These are phyloP conservation scores for Parmelia sp. DNA, from an alignment of 495 filamentous ascomycete species.

Conservation along the genomic window DNA sequence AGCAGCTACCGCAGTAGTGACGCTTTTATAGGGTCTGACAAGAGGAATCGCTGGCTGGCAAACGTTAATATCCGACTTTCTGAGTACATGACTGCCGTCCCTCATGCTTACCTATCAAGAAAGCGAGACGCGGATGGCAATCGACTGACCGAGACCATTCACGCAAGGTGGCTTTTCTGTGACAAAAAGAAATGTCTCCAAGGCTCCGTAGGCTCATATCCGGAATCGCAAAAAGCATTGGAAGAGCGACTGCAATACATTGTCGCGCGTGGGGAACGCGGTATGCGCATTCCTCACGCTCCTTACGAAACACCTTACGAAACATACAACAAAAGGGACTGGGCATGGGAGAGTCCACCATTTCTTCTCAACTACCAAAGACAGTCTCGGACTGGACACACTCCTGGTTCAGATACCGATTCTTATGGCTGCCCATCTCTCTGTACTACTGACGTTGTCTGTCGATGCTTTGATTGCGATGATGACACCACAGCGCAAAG, in stretches of 20 bases:
- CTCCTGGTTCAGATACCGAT: background rate
- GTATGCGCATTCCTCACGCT: background rate
- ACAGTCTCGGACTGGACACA: too few species aligned
- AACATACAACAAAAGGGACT: too few species aligned
- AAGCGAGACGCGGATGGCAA: conserved; percentile 15
- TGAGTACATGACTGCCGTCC: conserved; percentile 19
- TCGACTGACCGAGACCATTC: background rate
- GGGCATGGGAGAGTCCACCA: conserved; percentile 6
- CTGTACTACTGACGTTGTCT: background rate
- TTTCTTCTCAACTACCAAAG: background rate
- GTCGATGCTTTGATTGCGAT: conserved; percentile 9
- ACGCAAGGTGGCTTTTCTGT: conserved; percentile 6
- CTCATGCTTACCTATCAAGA: background rate
- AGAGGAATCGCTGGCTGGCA: background rate
- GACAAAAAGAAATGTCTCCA: background rate
- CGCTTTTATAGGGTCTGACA: background rate
- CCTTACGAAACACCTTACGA: background rate
- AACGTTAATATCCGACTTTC: background rate
- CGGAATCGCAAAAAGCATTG: background rate
- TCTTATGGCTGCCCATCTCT: background rate
- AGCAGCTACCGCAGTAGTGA: conserved; percentile 5
- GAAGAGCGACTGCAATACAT: background rate
- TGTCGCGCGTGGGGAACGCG: background rate
- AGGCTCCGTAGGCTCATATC: background rate
- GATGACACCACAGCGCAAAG: background rate